Conservation (phyloP, 2,329 filamentous ascomycete genomes). For the Hirsutella minnesotensis region DNA sequence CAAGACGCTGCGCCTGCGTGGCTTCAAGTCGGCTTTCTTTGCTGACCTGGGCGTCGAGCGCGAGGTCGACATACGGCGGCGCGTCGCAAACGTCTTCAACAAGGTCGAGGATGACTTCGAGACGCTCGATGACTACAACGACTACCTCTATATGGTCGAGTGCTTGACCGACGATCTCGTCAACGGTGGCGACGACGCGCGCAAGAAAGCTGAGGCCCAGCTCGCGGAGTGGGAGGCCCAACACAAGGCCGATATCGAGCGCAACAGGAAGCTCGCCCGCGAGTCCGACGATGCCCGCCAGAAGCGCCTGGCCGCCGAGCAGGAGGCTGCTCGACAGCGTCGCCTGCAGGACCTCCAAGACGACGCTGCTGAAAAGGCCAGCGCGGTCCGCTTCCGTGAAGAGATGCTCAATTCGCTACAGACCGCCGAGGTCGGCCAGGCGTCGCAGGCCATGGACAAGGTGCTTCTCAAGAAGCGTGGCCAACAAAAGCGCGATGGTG, state of each 20-base stretch:
- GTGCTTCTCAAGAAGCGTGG: constrained; percentile 65
- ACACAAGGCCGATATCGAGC: constrained; percentile 58
- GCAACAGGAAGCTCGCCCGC: constrained; percentile 41
- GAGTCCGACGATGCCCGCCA: constrained; percentile 43
- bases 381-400: constrained; percentile 50
- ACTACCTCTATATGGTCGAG: constrained; percentile 91
- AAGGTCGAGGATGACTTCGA: constrained; percentile 86
- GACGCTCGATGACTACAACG: constrained; percentile 70
- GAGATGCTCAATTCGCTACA: constrained; percentile 62
- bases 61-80: constrained; percentile 80
- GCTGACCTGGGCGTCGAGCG: constrained; percentile 78
- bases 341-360: constrained; percentile 53
- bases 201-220: constrained; percentile 29
- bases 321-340: constrained; percentile 48
- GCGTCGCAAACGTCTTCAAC: constrained; percentile 76
- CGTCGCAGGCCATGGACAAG: constrained; percentile 44
- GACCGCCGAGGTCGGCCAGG: constrained; percentile 45
- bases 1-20: constrained; percentile 72
- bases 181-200: constrained; percentile 54
- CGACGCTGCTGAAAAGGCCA: constrained; percentile 57
- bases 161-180: constrained; percentile 83
- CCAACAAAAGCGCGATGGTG: constrained; percentile 28
- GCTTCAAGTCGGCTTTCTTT: constrained; percentile 83
- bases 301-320: constrained; percentile 49
- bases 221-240: constrained; percentile 55